These are phyloP conservation scores for Microbotryomycetes sp. DNA, from an alignment of 1,284 basidiomycete genomes.

Conservation along the genomic window DNA sequence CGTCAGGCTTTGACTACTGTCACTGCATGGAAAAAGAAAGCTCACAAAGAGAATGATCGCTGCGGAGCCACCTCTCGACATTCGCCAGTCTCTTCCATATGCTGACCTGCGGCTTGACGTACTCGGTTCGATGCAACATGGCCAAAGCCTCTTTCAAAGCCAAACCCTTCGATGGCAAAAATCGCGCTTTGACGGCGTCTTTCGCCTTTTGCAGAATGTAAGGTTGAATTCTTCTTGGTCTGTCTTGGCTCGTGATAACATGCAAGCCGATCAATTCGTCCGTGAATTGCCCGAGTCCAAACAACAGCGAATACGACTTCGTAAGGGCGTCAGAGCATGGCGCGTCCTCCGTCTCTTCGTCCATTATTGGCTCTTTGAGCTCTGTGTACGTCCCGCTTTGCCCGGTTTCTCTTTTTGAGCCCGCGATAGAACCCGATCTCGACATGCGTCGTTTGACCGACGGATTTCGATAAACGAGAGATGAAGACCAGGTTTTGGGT, in stretches of 20 bases:
- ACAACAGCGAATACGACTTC: slow-evolving; percentile 27
- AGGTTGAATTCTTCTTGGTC: background rate
- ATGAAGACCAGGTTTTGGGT: slow-evolving; percentile 30
- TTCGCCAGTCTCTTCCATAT: slow-evolving; percentile 1
- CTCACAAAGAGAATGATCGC: slow-evolving; percentile 15
- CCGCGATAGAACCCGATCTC: background rate
- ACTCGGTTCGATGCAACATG: slow-evolving; percentile 14
- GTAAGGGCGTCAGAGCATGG: slow-evolving; percentile 27
- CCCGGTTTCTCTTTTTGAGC: background rate
- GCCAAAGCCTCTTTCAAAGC: slow-evolving; percentile 23
- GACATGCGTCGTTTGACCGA: background rate
- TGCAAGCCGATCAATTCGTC: slow-evolving; percentile 20
- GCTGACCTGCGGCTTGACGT: slow-evolving; percentile 2
- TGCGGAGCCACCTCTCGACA: slow-evolving; percentile 19
- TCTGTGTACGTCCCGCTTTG: no score
- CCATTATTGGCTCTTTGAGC: no score
- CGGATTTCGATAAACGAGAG: slow-evolving; percentile 13
- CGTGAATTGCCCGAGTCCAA: slow-evolving; percentile 27
- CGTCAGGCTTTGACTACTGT: no score
- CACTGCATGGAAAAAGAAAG: background rate
- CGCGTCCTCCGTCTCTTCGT: slow-evolving; percentile 1
- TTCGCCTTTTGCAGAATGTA: slow-evolving; percentile 10
- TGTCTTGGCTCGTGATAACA: slow-evolving; percentile 5
- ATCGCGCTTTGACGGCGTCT: slow-evolving; percentile 1
- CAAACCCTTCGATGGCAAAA: background rate